These are phyloP conservation scores for Lactifluus rugatus DNA, from an alignment of 768 basidiomycete genomes.

Conservation along the genomic window DNA sequence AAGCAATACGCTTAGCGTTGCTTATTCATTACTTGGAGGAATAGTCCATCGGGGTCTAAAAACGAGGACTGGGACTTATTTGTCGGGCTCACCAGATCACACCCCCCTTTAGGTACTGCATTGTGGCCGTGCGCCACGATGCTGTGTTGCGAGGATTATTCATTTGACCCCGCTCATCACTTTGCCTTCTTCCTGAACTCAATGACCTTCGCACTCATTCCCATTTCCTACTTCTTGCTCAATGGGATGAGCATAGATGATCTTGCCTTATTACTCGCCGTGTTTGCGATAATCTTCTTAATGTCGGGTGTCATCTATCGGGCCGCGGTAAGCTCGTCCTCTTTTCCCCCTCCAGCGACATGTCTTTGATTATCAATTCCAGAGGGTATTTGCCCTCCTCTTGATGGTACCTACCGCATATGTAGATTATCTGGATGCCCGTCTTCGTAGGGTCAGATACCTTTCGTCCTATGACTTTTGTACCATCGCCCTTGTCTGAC, in stretches of 20 bases:
- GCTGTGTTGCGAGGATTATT: too few relatives aligned
- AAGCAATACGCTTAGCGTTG: not conserved
- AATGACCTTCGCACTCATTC: not conserved
- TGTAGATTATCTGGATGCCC: not conserved
- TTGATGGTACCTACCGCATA: not conserved
- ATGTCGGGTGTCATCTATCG: not conserved
- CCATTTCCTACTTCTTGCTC: not conserved
- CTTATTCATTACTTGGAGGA: not conserved
- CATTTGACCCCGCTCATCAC: not conserved
- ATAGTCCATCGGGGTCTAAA: not conserved
- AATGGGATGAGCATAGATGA: constrained; percentile 1
- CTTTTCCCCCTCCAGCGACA: not conserved
- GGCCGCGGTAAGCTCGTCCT: not conserved
- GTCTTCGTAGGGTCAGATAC: not conserved
- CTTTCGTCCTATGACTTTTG: not conserved
- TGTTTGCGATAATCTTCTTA: not conserved
- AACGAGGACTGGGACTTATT: not conserved
- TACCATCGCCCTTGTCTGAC: not conserved
- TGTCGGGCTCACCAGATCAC: not conserved
- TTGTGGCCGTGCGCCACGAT: not conserved
- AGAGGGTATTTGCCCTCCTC: not conserved
- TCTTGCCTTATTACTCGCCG: not conserved
- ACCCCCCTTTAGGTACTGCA: too few relatives aligned
- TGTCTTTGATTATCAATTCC: not conserved
- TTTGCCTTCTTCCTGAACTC: not conserved